These are phyloP conservation scores for Collybiopsis confluens DNA, from an alignment of 768 basidiomycete species.

Conservation along the genomic window DNA sequence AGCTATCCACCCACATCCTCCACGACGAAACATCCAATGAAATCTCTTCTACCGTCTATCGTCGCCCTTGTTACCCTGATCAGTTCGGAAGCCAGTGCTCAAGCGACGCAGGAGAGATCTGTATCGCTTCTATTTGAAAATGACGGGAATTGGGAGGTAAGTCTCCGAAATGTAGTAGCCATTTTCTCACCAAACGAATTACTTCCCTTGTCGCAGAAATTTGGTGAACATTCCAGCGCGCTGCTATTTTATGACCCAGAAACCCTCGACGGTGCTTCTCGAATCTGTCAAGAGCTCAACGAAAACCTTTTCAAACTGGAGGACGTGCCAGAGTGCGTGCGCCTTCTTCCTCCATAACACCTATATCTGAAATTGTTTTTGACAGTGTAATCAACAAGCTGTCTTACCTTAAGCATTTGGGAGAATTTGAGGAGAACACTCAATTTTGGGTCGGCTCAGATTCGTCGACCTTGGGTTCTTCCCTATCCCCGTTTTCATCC, in stretches of 20 bases:
- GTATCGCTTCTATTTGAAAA: slow-evolving; percentile 16
- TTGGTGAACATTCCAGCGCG: slow-evolving; percentile 12
- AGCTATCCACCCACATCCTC: too few relatives aligned
- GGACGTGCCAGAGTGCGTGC: not conserved
- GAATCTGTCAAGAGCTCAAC: slow-evolving; percentile 11
- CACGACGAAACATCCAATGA: too few relatives aligned
- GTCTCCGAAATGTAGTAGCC: too few relatives aligned
- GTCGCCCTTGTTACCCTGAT: too few relatives aligned
- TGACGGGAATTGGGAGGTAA: slow-evolving; percentile 16
- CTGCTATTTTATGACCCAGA: slow-evolving; percentile 13
- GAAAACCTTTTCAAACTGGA: slow-evolving; percentile 10
- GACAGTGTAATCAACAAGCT: not conserved
- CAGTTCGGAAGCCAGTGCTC: not conserved
- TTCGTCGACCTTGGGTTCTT: not conserved
- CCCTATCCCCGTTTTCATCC: not conserved
- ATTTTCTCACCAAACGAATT: too few relatives aligned
- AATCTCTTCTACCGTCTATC: slow-evolving; percentile 28
- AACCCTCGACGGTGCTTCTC: slow-evolving; percentile 9
- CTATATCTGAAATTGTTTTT: not conserved
- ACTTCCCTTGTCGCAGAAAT: too few relatives aligned
- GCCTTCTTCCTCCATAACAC: not conserved
- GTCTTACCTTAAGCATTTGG: not conserved
- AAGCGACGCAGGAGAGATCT: too few relatives aligned
- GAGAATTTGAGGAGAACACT: not conserved
- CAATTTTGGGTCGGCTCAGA: slow-evolving; percentile 8